Base-by-base conservation (phyloP, 495 filamentous ascomycete species). In the Filosporella fistucella region DNA sequence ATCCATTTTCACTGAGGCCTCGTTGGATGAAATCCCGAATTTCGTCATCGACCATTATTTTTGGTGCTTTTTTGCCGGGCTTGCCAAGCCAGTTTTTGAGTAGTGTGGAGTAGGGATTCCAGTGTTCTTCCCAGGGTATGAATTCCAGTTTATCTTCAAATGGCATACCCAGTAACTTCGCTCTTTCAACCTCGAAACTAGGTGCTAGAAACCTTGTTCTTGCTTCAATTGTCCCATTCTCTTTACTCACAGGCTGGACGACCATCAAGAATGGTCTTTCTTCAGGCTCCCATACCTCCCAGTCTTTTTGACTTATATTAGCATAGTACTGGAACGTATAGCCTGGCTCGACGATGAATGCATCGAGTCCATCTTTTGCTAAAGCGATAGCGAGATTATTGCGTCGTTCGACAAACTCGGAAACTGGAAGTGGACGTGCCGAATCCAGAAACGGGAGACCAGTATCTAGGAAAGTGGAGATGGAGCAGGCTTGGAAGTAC, bases 271-370 rank as follows among this genome's bases (percentile, higher is more conserved):
- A 77, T 0, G 77, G 76, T 3, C 74, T 60, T 54, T 79, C 77
- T 56, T 81, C 76, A 0, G 76, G 77, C 68, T 78, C 75, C 76
- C 73, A 78, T 2, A 68, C 65, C 49, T 80, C 77, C 77, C 77
- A 81, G 43, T 77, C 72, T 7, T 46, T 54, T 56, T 81, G 77
- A 22, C 68, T 70, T 34, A 73, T 61, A 41, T 79, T 81, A 13
- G 60, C 74, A 52, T 77, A 80, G 44, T 79, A 80, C 59, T 75
- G 66, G 54, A 78, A 77, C 0, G 74, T 76, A 53, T 78, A 81
- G 0, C 75, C 75, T 8, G 77, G 77, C 45, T 79, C 76, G 6
- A 77, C 51, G 4, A 78, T 62, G 43, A 79, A 77, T 2, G 71
- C 73, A 54, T 77, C 71, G 3, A 63, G 63, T 1, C 52, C 58